Percentiles rank a stretch among this genome's conserved stretches.
Evolutionary conservation across 1,284 basidiomycete species (phyloP).

Genomic region (Rhodotorula sp.): DNA sequence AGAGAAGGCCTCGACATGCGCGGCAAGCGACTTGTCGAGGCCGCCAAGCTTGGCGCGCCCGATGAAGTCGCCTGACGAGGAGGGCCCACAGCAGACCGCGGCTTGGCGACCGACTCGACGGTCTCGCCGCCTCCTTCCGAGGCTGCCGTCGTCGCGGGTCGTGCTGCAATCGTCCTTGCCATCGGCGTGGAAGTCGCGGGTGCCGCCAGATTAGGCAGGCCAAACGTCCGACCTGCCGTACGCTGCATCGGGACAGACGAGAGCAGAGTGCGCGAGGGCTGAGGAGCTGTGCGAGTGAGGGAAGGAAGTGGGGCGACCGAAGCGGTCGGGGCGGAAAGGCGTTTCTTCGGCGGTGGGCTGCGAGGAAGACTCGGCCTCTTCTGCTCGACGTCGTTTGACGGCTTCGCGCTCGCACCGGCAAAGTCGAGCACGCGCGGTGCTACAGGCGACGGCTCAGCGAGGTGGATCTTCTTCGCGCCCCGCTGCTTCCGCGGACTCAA

Average conservation of each 20-base stretch:
- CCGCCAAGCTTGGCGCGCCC: too few relatives aligned
- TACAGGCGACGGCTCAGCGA: neutral
- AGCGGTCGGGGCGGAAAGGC: neutral
- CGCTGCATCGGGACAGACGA: conserved; percentile 27
- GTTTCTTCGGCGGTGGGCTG: conserved; percentile 29
- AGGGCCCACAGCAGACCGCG: too few relatives aligned
- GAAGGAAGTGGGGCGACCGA: neutral
- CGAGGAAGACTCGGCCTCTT: conserved; percentile 8
- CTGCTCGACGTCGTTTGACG: neutral
- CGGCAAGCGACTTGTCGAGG: too few relatives aligned
- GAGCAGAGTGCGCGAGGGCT: neutral
- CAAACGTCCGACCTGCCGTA: neutral
- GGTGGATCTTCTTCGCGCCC: neutral
- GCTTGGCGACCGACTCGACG: too few relatives aligned
- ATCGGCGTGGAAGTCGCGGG: neutral
- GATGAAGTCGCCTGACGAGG: too few relatives aligned
- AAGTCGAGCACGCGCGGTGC: neutral
- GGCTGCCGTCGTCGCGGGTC: neutral
- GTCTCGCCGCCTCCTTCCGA: too few relatives aligned
- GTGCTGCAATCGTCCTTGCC: too few relatives aligned
- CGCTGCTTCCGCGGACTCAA: conserved; percentile 36
- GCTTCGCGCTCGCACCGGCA: neutral
- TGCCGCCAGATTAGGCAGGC: neutral
- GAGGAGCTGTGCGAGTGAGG: neutral
- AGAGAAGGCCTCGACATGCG: too few relatives aligned